A percentile compares a stretch with the other conserved stretches of the same genome.
Evolutionary conservation across 2,329 filamentous ascomycete genomes (phyloP).

Genomic region (Neofusicoccum sp.): DNA sequence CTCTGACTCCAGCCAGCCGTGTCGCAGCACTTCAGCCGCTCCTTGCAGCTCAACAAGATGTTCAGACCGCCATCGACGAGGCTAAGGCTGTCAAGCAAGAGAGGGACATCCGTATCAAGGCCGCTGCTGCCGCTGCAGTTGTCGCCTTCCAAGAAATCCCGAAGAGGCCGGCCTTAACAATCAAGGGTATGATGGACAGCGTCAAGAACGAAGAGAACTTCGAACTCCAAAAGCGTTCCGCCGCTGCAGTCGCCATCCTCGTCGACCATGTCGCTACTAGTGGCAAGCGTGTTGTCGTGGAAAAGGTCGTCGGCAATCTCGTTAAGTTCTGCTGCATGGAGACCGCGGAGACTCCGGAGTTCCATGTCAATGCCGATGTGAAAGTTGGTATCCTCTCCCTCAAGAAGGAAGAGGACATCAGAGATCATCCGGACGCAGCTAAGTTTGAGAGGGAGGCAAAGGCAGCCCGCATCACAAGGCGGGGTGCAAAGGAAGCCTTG

Average conservation of each 20-base stretch:
- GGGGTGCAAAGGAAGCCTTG: conserved; percentile 90
- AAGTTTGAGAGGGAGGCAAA: conserved; percentile 88
- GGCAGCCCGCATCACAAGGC: conserved; percentile 82
- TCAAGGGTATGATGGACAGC: conserved; percentile 98
- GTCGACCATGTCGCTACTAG: conserved; percentile 82
- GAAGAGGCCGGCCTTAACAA: conserved; percentile 88
- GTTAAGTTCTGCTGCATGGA: conserved; percentile 98
- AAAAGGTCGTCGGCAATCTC: conserved; percentile 93
- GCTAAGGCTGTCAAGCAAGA: conserved; percentile 75
- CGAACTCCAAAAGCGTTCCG: conserved; percentile 83
- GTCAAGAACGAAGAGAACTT: conserved; percentile 92
- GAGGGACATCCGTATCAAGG: conserved; percentile 81
- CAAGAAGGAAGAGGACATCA: conserved; percentile 93
- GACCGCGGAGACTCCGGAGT: conserved; percentile 95
- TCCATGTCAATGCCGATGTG: conserved; percentile 76
- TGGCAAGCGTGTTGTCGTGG: conserved; percentile 79
- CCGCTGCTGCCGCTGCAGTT: conserved; percentile 81
- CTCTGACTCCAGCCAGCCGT: conserved; percentile 82
- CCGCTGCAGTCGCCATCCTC: conserved; percentile 76
- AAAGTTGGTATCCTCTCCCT: conserved; percentile 84
- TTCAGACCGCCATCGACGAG: conserved; percentile 72
- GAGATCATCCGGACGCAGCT: conserved; percentile 85
- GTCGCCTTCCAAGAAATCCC: conserved; percentile 85
- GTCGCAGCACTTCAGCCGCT: conserved; percentile 79
- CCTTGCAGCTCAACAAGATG: conserved; percentile 70